Evolutionary conservation across 2,329 filamentous ascomycete genomes (phyloP), one percentile per base, ranked within the genome.

Genomic region (Penicillium decumbens): DNA sequence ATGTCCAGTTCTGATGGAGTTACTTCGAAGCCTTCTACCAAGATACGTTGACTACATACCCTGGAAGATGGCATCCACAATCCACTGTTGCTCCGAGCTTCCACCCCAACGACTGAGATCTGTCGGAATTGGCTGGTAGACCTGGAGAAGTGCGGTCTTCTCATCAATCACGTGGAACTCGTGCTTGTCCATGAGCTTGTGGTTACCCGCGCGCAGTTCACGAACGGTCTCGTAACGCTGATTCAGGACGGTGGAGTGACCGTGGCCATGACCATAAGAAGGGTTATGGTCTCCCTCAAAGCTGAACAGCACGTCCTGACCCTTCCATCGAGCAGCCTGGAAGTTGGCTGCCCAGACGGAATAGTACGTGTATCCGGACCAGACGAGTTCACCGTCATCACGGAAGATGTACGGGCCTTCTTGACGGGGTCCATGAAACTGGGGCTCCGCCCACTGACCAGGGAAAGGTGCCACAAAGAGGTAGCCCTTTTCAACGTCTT

Each of bases 161-260:
- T 78, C 77, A 51, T 79, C 70, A 46, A 80, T 65, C 23, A 81
- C 70, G 38, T 76, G 72, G 47, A 82, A 81, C 62, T 82, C 79
- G 51, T 82, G 80, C 62, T 77, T 77, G 51, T 77, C 75, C 9
- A 71, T 70, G n/a, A 79, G 56, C 48, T 73, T 74, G 56, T 80
- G 77, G 20, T 65, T 63, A 0, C 63, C 65, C 2, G 77, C 78
- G 1, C 77, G 72, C 5, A 83, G 66, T 57, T 79, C 76, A 1
- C 73, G 72, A 43, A 81, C 74, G 0, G 75, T 78, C 62, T 81
- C 75, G 55, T 82, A 83, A 41, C 77, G 71, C 59, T 78, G 70
- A 50, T 81, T 70, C 52, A 83, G 48, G 25, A 82, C 72, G 0
- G 75, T 79, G 23, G 74, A 71, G 54, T 80, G 77, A 1, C 80